Evolutionary conservation across 495 filamentous ascomycete species (phyloP).

Genomic region (Astrothelium macrocarpum): DNA sequence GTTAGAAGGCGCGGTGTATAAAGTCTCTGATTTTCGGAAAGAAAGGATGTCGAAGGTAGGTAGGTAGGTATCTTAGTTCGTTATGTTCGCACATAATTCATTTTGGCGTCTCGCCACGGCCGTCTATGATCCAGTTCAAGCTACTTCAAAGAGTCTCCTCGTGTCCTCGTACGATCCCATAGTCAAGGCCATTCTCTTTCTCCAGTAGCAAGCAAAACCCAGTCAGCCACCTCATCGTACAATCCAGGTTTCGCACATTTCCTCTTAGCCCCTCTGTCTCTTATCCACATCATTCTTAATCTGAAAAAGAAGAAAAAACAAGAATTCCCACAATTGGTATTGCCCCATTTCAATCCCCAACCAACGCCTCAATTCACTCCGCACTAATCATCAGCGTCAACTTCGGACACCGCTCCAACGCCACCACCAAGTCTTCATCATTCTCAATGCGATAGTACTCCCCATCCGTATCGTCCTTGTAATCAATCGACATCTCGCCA

Average conservation of each 20-base stretch:
- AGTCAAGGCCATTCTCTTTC: background rate
- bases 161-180: background rate
- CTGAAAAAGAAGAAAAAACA: too few relatives aligned
- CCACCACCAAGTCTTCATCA: slow-evolving; percentile 71
- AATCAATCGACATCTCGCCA: slow-evolving; percentile 66
- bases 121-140: background rate
- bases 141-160: background rate
- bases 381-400: slow-evolving; percentile 66
- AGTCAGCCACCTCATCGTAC: background rate
- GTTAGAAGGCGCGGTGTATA: too few relatives aligned
- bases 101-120: background rate
- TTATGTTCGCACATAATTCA: background rate
- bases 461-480: slow-evolving; percentile 76
- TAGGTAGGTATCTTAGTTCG: too few relatives aligned
- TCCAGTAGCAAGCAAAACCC: background rate
- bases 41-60: too few relatives aligned
- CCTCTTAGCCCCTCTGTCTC: too few relatives aligned
- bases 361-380: slow-evolving; percentile 7
- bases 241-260: background rate
- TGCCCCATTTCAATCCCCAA: background rate
- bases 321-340: too few relatives aligned
- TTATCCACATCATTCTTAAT: too few relatives aligned
- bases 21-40: too few relatives aligned
- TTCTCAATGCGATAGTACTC: slow-evolving; percentile 62
- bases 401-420: slow-evolving; percentile 75